Percentiles rank a stretch among this genome's conserved stretches.
These are phyloP conservation scores for Aschersonia sp. DNA, from an alignment of 2,329 filamentous ascomycete species.

Conservation along the genomic window DNA sequence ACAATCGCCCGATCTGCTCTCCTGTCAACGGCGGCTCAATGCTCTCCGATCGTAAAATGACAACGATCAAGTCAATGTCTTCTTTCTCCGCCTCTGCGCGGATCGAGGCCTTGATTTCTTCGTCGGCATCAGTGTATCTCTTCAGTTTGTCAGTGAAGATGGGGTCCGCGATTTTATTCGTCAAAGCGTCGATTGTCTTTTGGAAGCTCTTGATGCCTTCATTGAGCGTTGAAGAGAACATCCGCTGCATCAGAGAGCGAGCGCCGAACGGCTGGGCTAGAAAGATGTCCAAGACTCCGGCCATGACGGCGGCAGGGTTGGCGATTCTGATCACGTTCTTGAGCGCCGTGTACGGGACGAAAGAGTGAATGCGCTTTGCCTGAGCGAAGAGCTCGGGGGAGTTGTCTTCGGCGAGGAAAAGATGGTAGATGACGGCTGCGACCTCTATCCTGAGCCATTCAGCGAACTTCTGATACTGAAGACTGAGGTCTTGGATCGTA, in stretches of 20 bases:
- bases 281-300: slow-evolving; percentile 87
- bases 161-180: slow-evolving; percentile 65
- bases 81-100: slow-evolving; percentile 60
- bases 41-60: slow-evolving; percentile 66
- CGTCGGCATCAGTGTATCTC: slow-evolving; percentile 61
- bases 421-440: slow-evolving; percentile 88
- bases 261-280: slow-evolving; percentile 88
- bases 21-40: slow-evolving; percentile 56
- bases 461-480: slow-evolving; percentile 95
- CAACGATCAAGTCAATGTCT: slow-evolving; percentile 72
- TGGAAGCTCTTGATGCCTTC: slow-evolving; percentile 84
- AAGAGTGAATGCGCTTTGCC: slow-evolving; percentile 82
- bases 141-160: slow-evolving; percentile 71
- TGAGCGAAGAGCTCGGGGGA: slow-evolving; percentile 93
- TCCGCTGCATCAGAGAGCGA: slow-evolving; percentile 80
- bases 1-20: slow-evolving; percentile 69
- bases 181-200: slow-evolving; percentile 68
- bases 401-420: slow-evolving; percentile 96
- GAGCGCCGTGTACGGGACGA: slow-evolving; percentile 82
- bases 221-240: slow-evolving; percentile 81
- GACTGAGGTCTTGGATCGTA: slow-evolving; percentile 73
- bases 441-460: slow-evolving; percentile 97
- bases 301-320: slow-evolving; percentile 95
- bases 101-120: slow-evolving; percentile 60
- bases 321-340: slow-evolving; percentile 97